Base-by-base conservation (phyloP, 164 flowering plant species). In the Vitis cinerea region DNA sequence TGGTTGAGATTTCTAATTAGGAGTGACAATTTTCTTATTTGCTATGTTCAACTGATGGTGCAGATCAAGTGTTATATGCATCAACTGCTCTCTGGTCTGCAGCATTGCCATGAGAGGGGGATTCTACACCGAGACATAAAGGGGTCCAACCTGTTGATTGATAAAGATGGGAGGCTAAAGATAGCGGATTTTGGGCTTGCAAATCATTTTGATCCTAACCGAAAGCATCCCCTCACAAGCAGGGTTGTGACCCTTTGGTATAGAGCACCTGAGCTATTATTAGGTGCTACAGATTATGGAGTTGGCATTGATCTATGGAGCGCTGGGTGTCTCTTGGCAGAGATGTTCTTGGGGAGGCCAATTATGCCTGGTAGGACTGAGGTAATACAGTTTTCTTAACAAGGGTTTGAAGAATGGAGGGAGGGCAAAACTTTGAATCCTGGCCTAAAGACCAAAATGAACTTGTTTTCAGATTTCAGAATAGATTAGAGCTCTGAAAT, bases 301-400 rank as follows among this genome's bases (percentile, higher is more conserved):
- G 78, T 74, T 27, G 87, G 86, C 3, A 83, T 86, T 72, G 87
- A 86, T 81, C 84, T 86, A 15, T 86, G 89, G 89, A 86, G 89
- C 70, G 87, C 84, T 8, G 87, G 87, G 23, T 84, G 90, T 62
- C 86, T 84, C 61, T 27, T 86, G 72, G 90, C 87, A 13, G 87
- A 86, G 67, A 86, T 86, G 87, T 83, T 84, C 68, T 54, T 72
- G 1, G 86, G 86, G 10, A 69, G 77, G 61, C 86, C 90, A 17
- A 72, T 86, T 17, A 69, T 86, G 86, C 84, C 87, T 9, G 87
- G 82, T 16, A 72, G 86, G 57, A 82, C 82, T 0, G 89, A 86
- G 87, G 89, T 83, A 74, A 71, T 49, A 11, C 31, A n/a, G 31
- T 65, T 51, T 48, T 1, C 9, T 16, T 10, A 9, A 6, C n/a